These are phyloP conservation scores for Claviceps quebecensis DNA, from an alignment of 2,329 filamentous ascomycete genomes.

Conservation along the genomic window DNA sequence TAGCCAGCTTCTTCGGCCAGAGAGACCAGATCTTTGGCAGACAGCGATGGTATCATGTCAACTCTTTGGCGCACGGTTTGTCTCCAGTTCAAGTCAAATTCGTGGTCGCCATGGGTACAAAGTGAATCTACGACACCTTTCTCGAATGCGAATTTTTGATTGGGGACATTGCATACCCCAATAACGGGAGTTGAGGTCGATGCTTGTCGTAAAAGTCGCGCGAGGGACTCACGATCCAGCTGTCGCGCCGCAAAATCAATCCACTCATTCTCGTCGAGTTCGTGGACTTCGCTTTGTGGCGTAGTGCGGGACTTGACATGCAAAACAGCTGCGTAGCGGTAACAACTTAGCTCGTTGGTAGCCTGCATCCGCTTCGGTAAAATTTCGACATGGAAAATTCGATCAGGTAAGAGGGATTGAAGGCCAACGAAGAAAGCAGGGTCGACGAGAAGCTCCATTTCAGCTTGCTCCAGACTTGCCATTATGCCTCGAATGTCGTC, in stretches of 20 bases:
- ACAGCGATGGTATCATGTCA: not conserved
- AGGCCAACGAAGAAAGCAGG: slow-evolving; percentile 13
- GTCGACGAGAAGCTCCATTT: slow-evolving; percentile 13
- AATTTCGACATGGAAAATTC: slow-evolving; percentile 12
- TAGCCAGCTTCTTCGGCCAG: slow-evolving; percentile 24
- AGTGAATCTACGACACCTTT: not conserved
- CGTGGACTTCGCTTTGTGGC: not conserved
- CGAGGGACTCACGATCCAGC: not conserved
- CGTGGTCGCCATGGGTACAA: not conserved
- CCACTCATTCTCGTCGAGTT: not conserved
- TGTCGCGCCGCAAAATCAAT: slow-evolving; percentile 1
- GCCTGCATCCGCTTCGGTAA: slow-evolving; percentile 14
- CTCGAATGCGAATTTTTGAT: not conserved
- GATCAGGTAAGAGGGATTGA: slow-evolving; percentile 5
- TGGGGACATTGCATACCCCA: not conserved
- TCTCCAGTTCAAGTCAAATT: not conserved
- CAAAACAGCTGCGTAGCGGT: slow-evolving; percentile 14
- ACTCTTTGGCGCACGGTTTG: not conserved
- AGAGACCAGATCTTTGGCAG: slow-evolving; percentile 8
- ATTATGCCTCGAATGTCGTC: slow-evolving; percentile 2
- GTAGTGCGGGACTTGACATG: slow-evolving; percentile 5
- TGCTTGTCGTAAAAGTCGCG: not conserved
- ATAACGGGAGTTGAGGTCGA: not conserved
- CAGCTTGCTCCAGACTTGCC: slow-evolving; percentile 5
- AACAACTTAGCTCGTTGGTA: slow-evolving; percentile 14